Percentiles rank a stretch among this genome's conserved stretches.
phyloP scores from a whole-genome alignment of 257 asterid genomes.

The Solanum paucissectum region DNA sequence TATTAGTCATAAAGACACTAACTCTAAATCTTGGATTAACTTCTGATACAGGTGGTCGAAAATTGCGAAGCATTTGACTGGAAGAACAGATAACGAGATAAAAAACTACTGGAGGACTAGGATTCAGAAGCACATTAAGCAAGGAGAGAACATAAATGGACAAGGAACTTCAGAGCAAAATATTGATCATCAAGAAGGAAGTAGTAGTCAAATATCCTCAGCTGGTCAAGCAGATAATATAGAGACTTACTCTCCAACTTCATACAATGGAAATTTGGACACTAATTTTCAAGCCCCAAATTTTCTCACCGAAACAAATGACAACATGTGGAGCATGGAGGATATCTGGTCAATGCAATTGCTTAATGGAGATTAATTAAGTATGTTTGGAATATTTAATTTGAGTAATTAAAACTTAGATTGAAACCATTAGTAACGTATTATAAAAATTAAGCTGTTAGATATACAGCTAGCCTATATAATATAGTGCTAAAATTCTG shows the following conservation, averaged over 20 bases:
- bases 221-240: constrained; percentile 22
- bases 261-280: constrained; percentile 35
- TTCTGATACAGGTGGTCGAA: constrained; percentile 63
- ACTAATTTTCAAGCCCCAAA: constrained; percentile 24
- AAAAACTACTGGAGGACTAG: constrained; percentile 91
- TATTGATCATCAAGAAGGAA: constrained; percentile 27
- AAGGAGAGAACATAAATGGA: neutral
- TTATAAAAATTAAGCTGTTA: neutral
- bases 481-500: neutral
- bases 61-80: constrained; percentile 84
- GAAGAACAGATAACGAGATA: constrained; percentile 90
- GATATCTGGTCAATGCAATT: constrained; percentile 85
- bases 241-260: constrained; percentile 60
- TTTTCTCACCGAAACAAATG: constrained; percentile 47
- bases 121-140: constrained; percentile 70
- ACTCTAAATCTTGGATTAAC: neutral
- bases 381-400: neutral
- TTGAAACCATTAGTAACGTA: neutral
- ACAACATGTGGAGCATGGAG: constrained; percentile 78
- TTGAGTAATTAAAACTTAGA: neutral
- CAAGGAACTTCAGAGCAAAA: constrained; percentile 37
- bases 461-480: neutral
- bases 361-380: constrained; percentile 33
- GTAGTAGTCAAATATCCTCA: constrained; percentile 49
- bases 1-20: neutral